phyloP scores from a whole-genome alignment of 495 filamentous ascomycete species.

The Viridothelium virens region DNA sequence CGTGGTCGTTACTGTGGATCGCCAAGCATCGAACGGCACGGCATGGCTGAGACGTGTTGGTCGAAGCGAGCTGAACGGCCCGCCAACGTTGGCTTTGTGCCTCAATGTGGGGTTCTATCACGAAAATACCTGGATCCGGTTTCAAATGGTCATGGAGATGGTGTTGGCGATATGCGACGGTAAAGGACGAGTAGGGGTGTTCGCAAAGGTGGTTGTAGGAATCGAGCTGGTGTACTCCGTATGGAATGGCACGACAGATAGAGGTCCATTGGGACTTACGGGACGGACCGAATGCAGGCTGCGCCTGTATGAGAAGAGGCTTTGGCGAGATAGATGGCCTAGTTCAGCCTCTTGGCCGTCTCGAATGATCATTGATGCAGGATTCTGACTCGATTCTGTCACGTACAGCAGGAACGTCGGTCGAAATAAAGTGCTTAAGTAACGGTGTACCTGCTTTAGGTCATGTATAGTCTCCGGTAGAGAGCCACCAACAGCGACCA shows the following conservation, averaged over 20 bases:
- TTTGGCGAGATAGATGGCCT: too few species aligned
- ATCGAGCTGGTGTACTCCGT: too few species aligned
- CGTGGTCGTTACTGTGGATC: not conserved
- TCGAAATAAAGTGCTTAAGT: conserved; percentile 10
- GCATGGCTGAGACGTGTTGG: not conserved
- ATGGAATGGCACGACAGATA: too few species aligned
- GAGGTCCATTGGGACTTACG: too few species aligned
- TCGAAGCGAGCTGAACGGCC: conserved; percentile 2
- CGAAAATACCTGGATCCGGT: not conserved
- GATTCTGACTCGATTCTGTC: too few species aligned
- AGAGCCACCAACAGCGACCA: conserved; percentile 5
- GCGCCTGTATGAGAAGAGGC: too few species aligned
- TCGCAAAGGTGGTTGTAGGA: too few species aligned
- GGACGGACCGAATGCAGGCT: too few species aligned
- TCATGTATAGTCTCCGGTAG: conserved; percentile 2
- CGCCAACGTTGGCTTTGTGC: not conserved
- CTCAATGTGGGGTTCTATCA: not conserved
- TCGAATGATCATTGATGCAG: too few species aligned
- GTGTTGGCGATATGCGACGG: not conserved
- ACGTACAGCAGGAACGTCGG: not conserved
- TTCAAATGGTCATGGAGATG: not conserved
- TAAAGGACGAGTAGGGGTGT: not conserved
- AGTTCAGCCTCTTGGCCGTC: too few species aligned
- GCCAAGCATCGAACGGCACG: not conserved
- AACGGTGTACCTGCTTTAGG: conserved; percentile 9